phyloP scores from a whole-genome alignment of 2,329 filamentous ascomycete species.

The Apiospora rasikravindrae region DNA sequence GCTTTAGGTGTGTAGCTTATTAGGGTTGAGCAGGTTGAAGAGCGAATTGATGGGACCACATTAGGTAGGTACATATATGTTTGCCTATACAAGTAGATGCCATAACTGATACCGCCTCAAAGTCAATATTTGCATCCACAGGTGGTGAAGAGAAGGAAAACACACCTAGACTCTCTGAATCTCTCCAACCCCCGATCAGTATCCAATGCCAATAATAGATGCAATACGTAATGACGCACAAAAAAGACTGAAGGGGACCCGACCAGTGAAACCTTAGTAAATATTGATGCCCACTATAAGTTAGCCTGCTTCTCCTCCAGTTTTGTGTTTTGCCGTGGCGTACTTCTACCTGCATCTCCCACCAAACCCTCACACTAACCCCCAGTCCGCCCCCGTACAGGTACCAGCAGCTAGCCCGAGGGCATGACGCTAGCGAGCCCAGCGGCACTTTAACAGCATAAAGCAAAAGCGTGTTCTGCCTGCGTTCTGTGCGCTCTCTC shows the following conservation, averaged over 20 bases:
- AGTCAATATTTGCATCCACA: neutral
- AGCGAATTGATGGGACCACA: neutral
- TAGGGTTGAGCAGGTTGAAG: neutral
- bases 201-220: constrained; percentile 1
- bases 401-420: neutral
- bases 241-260: neutral
- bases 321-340: neutral
- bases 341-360: neutral
- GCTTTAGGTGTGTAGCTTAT: neutral
- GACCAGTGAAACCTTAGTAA: constrained; percentile 5
- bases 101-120: neutral
- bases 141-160: neutral
- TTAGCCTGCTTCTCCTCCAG: neutral
- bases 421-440: neutral
- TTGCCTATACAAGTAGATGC: neutral
- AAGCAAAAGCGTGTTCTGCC: neutral
- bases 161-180: too few relatives aligned
- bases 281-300: constrained; percentile 5
- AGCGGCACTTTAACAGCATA: constrained; percentile 9
- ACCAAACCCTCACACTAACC: neutral
- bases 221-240: constrained; percentile 1
- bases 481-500: neutral
- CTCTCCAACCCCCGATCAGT: too few relatives aligned
- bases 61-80: too few relatives aligned
- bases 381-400: neutral